Base-by-base conservation (phyloP, 1,139 yeast genomes). In the Hanseniaspora sp. region DNA sequence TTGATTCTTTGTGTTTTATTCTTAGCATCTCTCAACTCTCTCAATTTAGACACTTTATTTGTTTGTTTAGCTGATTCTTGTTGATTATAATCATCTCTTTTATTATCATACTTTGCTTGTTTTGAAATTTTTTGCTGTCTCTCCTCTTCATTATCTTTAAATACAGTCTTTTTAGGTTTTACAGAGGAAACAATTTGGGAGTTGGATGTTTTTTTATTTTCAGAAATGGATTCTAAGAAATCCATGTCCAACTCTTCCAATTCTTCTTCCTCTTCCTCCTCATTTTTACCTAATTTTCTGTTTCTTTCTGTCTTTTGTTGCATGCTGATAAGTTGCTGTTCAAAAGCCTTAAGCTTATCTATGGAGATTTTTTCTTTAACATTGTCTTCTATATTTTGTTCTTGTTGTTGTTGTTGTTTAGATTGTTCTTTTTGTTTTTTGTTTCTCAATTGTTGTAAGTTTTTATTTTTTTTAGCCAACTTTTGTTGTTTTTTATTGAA, bases 391-490 rank as follows among this genome's bases (percentile, higher is more conserved):
- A 49, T 63, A 65, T 57, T 66, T 67, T 40, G 61, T 58, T 39
- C 61, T 62, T 49, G n/a, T 79, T 82, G 62, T 78, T 77, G 58
- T 73, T 65, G 35, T 56, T 60, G 78, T 75, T 59, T 72, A 73
- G 61, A 72, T 68, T 64, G 76, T 74, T 70, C 83, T 72, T 66
- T 71, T 76, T 60, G 75, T 77, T 64, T 71, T 74, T 55, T 73
- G 73, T 1, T 72, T 74, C 34, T 70, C 67, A 58, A 63, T 38
- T 51, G 53, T 29, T 37, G 23, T 28, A 51, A 29, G 17, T 37
- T 40, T 23, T 43, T 37, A 28, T 51, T 43, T 29, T 51, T 51
- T 23, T 38, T 51, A 7, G 13, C 17, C 13, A 30, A 13, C 13
- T 38, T 51, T 23, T 41, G 44, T 35, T 45, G 37, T 29, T 39